Evolutionary conservation across 2,329 filamentous ascomycete genomes (phyloP).

Genomic region (Akanthomyces lecanii): DNA sequence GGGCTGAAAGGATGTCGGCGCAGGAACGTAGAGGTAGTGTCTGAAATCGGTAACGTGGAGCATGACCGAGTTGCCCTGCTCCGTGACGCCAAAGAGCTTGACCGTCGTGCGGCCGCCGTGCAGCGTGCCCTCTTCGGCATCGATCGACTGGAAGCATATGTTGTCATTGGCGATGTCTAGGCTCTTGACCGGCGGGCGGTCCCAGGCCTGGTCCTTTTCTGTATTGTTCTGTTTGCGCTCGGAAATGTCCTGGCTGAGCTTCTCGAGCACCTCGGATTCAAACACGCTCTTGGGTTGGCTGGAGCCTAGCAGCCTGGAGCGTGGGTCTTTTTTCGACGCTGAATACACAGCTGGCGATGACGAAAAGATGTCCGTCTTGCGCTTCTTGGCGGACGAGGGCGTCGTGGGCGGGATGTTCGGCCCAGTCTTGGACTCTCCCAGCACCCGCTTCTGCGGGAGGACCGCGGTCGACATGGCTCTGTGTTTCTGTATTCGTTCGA

Average conservation of each 20-base stretch:
- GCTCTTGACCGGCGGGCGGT: slow-evolving; percentile 51
- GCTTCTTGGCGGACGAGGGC: slow-evolving; percentile 66
- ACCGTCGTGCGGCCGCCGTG: slow-evolving; percentile 72
- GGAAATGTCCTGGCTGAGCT: slow-evolving; percentile 88
- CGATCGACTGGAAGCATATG: slow-evolving; percentile 93
- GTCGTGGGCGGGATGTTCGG: slow-evolving; percentile 57
- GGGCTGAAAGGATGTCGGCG: slow-evolving; percentile 74
- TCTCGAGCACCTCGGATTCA: slow-evolving; percentile 90
- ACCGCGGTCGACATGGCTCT: slow-evolving; percentile 45
- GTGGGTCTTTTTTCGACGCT: slow-evolving; percentile 58
- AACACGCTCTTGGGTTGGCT: slow-evolving; percentile 87
- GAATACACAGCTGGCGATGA: slow-evolving; percentile 55
- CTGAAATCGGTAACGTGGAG: slow-evolving; percentile 93
- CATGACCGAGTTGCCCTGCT: slow-evolving; percentile 81
- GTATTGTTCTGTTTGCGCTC: slow-evolving; percentile 80
- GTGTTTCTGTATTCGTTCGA: slow-evolving; percentile 14
- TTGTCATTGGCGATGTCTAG: slow-evolving; percentile 58
- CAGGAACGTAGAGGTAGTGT: slow-evolving; percentile 92
- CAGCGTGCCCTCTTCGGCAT: slow-evolving; percentile 83
- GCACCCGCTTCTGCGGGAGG: slow-evolving; percentile 67
- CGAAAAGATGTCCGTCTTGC: slow-evolving; percentile 66
- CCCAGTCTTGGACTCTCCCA: slow-evolving; percentile 63
- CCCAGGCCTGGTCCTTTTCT: slow-evolving; percentile 93
- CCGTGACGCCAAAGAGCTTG: slow-evolving; percentile 89
- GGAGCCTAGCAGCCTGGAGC: slow-evolving; percentile 58